phyloP scores from a whole-genome alignment of 1,139 yeast genomes.

The Candida anutae region DNA sequence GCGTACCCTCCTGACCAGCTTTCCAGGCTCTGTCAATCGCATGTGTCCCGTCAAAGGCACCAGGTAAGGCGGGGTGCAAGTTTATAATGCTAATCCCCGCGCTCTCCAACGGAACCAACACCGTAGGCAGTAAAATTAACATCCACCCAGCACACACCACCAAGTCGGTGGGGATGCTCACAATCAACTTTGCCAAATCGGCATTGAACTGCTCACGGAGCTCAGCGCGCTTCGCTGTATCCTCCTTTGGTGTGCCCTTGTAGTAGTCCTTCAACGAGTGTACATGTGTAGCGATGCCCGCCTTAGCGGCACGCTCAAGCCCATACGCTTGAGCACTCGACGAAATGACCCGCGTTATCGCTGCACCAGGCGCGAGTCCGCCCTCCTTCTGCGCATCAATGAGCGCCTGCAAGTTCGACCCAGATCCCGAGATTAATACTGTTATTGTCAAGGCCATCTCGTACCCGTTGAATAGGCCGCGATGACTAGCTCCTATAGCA shows the following conservation, averaged over 20 bases:
- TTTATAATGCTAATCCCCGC: slow-evolving; percentile 74
- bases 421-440: slow-evolving; percentile 90
- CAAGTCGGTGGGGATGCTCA: slow-evolving; percentile 42
- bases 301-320: slow-evolving; percentile 63
- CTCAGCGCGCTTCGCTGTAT: slow-evolving; percentile 43
- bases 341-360: slow-evolving; percentile 70
- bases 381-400: slow-evolving; percentile 59
- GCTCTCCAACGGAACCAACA: slow-evolving; percentile 56
- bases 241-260: slow-evolving; percentile 61
- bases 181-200: slow-evolving; percentile 66
- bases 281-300: slow-evolving; percentile 57
- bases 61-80: slow-evolving; percentile 94
- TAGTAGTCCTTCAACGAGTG: slow-evolving; percentile 75
- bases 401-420: slow-evolving; percentile 88
- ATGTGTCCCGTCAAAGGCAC: slow-evolving; percentile 93
- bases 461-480: too few species aligned
- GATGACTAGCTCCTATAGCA: too few species aligned
- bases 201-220: slow-evolving; percentile 68
- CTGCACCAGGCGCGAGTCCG: slow-evolving; percentile 34
- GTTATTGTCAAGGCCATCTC: slow-evolving; percentile 27
- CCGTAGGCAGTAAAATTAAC: slow-evolving; percentile 77
- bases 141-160: slow-evolving; percentile 99
- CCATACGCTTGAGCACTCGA: slow-evolving; percentile 83
- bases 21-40: slow-evolving; percentile 96
- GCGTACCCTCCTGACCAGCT: slow-evolving; percentile 79